These are phyloP conservation scores for Gaertneriomyces sp. DNA, from an alignment of 192 early-diverging fungal genomes.

Conservation along the genomic window DNA sequence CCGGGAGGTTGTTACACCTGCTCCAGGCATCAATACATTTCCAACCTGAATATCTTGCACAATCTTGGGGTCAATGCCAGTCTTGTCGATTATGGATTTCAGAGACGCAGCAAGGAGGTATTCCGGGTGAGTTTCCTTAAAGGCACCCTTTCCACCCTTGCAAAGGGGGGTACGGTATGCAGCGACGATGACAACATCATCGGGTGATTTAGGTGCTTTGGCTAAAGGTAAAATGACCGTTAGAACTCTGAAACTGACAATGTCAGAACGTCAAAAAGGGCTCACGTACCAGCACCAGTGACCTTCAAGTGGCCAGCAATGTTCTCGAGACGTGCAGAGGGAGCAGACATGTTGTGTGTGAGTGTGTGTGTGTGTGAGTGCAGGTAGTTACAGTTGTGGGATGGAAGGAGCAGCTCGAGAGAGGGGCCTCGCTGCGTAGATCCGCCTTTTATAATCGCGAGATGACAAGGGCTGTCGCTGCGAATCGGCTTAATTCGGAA, in stretches of 20 bases:
- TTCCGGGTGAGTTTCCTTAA: conserved; percentile 82
- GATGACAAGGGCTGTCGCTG: too few relatives aligned
- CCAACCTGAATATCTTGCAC: conserved; percentile 96
- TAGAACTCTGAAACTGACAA: not conserved
- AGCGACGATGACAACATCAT: conserved; percentile 90
- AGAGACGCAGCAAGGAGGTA: conserved; percentile 72
- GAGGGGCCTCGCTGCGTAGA: too few relatives aligned
- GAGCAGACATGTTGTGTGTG: conserved; percentile 6
- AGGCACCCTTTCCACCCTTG: conserved; percentile 84
- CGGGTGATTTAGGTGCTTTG: conserved; percentile 62
- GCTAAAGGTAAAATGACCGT: conserved; percentile 15
- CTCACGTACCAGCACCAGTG: conserved; percentile 22
- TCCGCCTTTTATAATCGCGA: too few relatives aligned
- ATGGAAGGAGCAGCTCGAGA: too few relatives aligned
- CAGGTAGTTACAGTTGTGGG: too few relatives aligned
- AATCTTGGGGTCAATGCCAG: conserved; percentile 76
- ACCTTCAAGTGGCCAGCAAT: conserved; percentile 26
- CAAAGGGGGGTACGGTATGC: conserved; percentile 87
- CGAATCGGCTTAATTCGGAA: too few relatives aligned
- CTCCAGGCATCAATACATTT: conserved; percentile 83
- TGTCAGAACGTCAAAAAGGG: not conserved
- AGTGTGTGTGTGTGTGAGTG: not conserved
- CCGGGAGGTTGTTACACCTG: conserved; percentile 83
- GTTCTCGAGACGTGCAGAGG: conserved; percentile 16
- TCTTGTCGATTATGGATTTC: conserved; percentile 69